Evolutionary conservation across 2,329 filamentous ascomycete genomes (phyloP).

Genomic region (Geosmithia putterillii): DNA sequence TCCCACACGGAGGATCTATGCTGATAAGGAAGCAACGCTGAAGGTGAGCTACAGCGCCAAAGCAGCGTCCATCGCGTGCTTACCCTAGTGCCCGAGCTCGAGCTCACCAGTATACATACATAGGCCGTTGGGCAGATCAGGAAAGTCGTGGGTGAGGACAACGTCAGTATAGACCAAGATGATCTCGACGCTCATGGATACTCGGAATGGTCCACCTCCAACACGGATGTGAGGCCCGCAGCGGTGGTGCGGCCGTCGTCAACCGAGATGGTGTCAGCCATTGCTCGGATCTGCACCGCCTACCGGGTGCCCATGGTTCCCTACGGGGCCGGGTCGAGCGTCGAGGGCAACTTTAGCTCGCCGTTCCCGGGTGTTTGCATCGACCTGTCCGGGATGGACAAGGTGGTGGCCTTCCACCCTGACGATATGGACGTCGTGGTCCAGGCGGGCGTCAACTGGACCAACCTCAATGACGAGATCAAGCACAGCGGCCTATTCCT

Average conservation of each 20-base stretch:
- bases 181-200: slow-evolving; percentile 53
- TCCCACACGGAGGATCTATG: slow-evolving; percentile 4
- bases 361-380: slow-evolving; percentile 57
- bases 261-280: slow-evolving; percentile 51
- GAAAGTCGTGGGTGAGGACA: slow-evolving; percentile 38
- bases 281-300: slow-evolving; percentile 50
- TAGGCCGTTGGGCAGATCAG: slow-evolving; percentile 45
- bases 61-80: no score
- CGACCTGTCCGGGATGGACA: slow-evolving; percentile 57
- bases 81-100: not conserved
- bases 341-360: slow-evolving; percentile 61
- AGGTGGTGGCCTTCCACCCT: slow-evolving; percentile 49
- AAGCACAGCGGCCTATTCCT: slow-evolving; percentile 52
- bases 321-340: slow-evolving; percentile 61
- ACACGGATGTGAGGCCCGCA: slow-evolving; percentile 49
- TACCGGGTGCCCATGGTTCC: slow-evolving; percentile 59
- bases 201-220: slow-evolving; percentile 60
- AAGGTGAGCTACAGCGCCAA: not conserved
- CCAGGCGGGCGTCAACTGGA: slow-evolving; percentile 58
- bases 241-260: slow-evolving; percentile 52
- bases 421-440: slow-evolving; percentile 63
- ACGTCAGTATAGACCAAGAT: slow-evolving; percentile 51
- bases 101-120: not conserved
- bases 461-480: slow-evolving; percentile 52
- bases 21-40: not conserved